Evolutionary conservation across 164 flowering plant species (phyloP).

Genomic region (Tetrastigma voinierianum): DNA sequence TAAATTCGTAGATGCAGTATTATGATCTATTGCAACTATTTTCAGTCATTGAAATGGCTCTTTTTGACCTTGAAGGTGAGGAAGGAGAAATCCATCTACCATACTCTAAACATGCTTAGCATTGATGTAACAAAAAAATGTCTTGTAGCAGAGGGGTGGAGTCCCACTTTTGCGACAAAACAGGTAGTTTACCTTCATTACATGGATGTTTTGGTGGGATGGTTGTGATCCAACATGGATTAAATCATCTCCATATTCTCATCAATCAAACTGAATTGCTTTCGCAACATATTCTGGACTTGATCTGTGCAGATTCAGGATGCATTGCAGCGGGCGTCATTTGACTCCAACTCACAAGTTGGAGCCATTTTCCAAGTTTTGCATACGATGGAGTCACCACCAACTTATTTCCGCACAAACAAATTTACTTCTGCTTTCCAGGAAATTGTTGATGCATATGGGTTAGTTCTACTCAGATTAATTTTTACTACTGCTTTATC

Average conservation of each 20-base stretch:
- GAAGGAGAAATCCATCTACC: slow-evolving; percentile 84
- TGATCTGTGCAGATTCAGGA: slow-evolving; percentile 69
- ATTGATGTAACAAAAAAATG: slow-evolving; percentile 96
- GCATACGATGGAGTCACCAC: slow-evolving; percentile 70
- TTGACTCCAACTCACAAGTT: slow-evolving; percentile 82
- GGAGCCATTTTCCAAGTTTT: slow-evolving; percentile 81
- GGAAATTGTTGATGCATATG: slow-evolving; percentile 95
- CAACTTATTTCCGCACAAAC: slow-evolving; percentile 86
- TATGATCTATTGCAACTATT: not conserved
- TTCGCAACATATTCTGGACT: slow-evolving; percentile 7
- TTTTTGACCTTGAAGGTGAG: slow-evolving; percentile 60
- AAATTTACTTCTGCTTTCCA: slow-evolving; percentile 80
- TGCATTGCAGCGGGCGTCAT: slow-evolving; percentile 65
- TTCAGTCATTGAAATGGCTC: not conserved
- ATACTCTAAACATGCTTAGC: slow-evolving; percentile 94
- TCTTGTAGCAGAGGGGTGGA: slow-evolving; percentile 98
- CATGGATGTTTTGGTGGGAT: not conserved
- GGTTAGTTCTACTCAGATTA: slow-evolving; percentile 49
- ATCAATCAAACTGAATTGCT: not conserved
- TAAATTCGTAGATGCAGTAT: not conserved
- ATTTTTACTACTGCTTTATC: not conserved
- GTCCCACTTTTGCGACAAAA: slow-evolving; percentile 83
- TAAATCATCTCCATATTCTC: too few relatives aligned
- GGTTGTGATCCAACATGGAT: not conserved
- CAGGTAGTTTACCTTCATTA: slow-evolving; percentile 40